Evolutionary conservation across 495 filamentous ascomycete species (phyloP).

Genomic region (Viridothelium virens): DNA sequence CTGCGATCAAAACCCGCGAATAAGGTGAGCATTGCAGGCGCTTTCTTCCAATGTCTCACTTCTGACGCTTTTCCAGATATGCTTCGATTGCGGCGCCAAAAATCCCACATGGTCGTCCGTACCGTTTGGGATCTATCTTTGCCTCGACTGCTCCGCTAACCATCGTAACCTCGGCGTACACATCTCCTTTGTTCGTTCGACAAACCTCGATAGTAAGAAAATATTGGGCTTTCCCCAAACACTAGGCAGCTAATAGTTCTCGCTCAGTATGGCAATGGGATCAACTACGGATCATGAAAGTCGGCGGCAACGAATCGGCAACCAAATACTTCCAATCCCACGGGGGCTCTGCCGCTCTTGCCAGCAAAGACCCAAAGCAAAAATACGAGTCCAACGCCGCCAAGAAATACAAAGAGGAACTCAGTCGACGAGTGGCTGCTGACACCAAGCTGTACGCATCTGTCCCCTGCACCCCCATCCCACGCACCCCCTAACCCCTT

Average conservation of each 20-base stretch:
- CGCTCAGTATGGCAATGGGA: constrained; percentile 97
- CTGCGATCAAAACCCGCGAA: constrained; percentile 88
- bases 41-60: constrained; percentile 16
- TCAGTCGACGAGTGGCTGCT: constrained; percentile 69
- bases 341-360: constrained; percentile 84
- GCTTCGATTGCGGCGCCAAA: constrained; percentile 94
- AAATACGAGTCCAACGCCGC: constrained; percentile 91
- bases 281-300: constrained; percentile 95
- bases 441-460: constrained; percentile 69
- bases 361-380: constrained; percentile 89
- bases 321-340: constrained; percentile 97
- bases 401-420: constrained; percentile 92
- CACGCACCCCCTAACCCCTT: constrained; percentile 4
- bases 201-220: constrained; percentile 89
- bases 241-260: constrained; percentile 16
- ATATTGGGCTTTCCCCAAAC: constrained; percentile 7
- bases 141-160: constrained; percentile 78
- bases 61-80: constrained; percentile 52
- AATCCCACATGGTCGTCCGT: constrained; percentile 98
- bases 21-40: constrained; percentile 55
- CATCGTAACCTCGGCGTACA: constrained; percentile 45
- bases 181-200: constrained; percentile 95
- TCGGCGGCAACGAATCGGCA: constrained; percentile 94
- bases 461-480: neutral
- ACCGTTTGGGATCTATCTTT: constrained; percentile 94